Conservation (phyloP, 805 yeast genomes). For the Pachysolen tannophilus region DNA sequence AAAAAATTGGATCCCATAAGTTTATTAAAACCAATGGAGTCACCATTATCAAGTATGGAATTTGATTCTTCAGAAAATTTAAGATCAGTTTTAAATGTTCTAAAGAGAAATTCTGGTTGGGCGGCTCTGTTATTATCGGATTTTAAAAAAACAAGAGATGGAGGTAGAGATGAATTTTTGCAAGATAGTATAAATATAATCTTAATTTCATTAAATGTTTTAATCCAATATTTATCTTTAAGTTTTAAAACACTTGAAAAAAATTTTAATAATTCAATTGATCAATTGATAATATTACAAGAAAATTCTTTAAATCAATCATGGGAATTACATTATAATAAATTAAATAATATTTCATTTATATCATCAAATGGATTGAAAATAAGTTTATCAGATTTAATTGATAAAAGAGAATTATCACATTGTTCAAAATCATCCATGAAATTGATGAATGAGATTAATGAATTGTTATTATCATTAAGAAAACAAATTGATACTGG, state of each 20-base stretch:
- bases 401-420: constrained; percentile 23
- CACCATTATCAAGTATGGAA: constrained; percentile 21
- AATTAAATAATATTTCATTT: constrained; percentile 19
- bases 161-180: constrained; percentile 8
- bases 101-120: constrained; percentile 30
- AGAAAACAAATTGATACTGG: constrained; percentile 28
- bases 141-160: constrained; percentile 19
- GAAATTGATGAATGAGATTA: constrained; percentile 11
- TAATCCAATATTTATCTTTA: constrained; percentile 43
- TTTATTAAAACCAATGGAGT: constrained; percentile 25
- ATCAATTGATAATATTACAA: constrained; percentile 25
- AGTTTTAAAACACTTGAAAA: constrained; percentile 33
- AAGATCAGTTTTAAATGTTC: constrained; percentile 27
- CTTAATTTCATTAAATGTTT: constrained; percentile 39
- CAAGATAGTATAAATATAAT: constrained; percentile 30
- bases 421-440: constrained; percentile 23
- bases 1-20: constrained; percentile 17
- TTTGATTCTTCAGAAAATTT: constrained; percentile 24
- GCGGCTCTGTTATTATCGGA: constrained; percentile 28
- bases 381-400: constrained; percentile 23
- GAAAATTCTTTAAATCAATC: constrained; percentile 33
- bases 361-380: constrained; percentile 13
- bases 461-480: constrained; percentile 20
- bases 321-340: constrained; percentile 28
- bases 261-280: constrained; percentile 28